Percentiles rank a stretch among this genome's conserved stretches.
Conservation (phyloP, 495 filamentous ascomycete genomes). For the Penicillium chermesinum region DNA sequence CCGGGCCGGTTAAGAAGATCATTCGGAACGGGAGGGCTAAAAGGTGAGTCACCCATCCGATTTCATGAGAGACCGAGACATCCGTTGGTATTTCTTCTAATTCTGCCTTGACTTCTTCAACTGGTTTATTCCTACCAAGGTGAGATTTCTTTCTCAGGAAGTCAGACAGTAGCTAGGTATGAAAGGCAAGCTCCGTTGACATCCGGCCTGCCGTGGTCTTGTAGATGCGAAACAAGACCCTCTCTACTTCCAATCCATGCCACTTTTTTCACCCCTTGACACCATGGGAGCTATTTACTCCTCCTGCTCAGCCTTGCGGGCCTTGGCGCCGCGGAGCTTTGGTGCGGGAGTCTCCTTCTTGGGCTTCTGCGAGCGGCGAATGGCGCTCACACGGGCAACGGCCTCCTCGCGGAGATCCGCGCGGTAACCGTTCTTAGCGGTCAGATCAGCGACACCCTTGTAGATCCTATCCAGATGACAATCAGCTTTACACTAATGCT, state of each 20-base stretch:
- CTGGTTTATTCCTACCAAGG: background rate
- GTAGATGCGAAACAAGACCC: background rate
- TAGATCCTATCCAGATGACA: constrained; percentile 60
- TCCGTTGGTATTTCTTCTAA: background rate
- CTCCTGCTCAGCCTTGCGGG: constrained; percentile 61
- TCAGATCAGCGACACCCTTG: constrained; percentile 71
- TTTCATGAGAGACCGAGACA: background rate
- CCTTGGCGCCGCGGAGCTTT: constrained; percentile 79
- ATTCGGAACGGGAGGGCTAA: background rate
- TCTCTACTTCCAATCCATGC: background rate
- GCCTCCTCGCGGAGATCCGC: constrained; percentile 80
- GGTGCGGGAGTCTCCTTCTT: constrained; percentile 67
- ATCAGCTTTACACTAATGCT: constrained; percentile 13
- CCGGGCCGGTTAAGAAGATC: background rate
- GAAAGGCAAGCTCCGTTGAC: background rate
- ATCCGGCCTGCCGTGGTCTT: background rate
- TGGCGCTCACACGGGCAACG: constrained; percentile 81
- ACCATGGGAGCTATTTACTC: constrained; percentile 30
- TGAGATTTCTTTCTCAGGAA: background rate
- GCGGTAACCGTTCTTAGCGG: constrained; percentile 79
- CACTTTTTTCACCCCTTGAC: background rate
- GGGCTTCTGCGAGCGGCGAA: constrained; percentile 71
- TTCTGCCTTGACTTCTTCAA: background rate
- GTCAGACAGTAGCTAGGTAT: background rate
- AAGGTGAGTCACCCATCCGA: background rate